These are phyloP conservation scores for Sporodiniella umbellata DNA, from an alignment of 371 early-diverging fungal genomes.

Conservation along the genomic window DNA sequence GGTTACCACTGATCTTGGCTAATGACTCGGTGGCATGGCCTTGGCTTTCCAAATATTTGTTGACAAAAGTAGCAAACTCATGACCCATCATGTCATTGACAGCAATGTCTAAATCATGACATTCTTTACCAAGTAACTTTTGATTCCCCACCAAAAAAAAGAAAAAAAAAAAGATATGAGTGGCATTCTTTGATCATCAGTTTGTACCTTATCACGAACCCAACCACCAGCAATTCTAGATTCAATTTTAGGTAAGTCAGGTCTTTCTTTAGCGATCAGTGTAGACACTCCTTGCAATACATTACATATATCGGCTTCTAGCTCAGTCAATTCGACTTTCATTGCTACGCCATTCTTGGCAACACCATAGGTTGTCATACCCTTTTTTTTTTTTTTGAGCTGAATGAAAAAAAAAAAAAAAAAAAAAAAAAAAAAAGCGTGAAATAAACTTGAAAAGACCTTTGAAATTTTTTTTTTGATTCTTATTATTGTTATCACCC, in stretches of 20 bases:
- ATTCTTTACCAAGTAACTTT: conserved; percentile 84
- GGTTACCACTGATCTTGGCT: conserved; percentile 90
- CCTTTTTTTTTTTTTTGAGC: background rate
- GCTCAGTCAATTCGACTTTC: conserved; percentile 46
- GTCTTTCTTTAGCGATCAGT: conserved; percentile 45
- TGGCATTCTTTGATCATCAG: background rate
- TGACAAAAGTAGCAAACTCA: conserved; percentile 86
- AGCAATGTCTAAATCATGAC: conserved; percentile 96
- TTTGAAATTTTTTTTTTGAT: no score
- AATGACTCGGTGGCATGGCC: conserved; percentile 56
- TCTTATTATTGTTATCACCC: no score
- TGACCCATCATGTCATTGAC: conserved; percentile 95
- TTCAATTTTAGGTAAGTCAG: conserved; percentile 56
- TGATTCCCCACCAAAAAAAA: background rate
- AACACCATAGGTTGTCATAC: conserved; percentile 25
- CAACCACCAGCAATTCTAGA: conserved; percentile 98
- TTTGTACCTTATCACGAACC: conserved; percentile 94
- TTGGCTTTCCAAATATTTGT: conserved; percentile 56
- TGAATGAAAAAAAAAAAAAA: background rate
- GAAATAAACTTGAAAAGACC: background rate
- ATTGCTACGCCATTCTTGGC: conserved; percentile 35
- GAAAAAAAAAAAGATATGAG: no score
- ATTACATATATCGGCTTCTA: conserved; percentile 61
- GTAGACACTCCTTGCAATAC: conserved; percentile 58
- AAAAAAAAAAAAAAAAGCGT: background rate